A percentile compares a stretch with the other conserved stretches of the same genome.
phyloP scores from a whole-genome alignment of 2,329 filamentous ascomycete genomes.

The Claviceps digitariae region DNA sequence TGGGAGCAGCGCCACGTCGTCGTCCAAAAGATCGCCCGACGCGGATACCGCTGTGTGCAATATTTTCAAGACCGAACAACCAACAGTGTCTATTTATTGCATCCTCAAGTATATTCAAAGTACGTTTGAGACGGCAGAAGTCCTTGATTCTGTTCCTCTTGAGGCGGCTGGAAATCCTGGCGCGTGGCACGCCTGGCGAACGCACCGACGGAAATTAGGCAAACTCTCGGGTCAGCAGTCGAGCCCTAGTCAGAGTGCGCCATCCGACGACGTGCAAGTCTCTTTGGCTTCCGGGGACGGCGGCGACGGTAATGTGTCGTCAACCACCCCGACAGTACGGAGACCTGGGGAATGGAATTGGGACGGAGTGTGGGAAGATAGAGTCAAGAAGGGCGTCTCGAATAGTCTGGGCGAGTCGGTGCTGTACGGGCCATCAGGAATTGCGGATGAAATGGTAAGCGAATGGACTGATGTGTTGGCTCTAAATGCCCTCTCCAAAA shows the following conservation, averaged over 20 bases:
- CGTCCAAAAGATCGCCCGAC: conserved; percentile 15
- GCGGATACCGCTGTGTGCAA: conserved; percentile 22
- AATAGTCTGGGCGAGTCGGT: conserved; percentile 66
- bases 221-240: conserved; percentile 11
- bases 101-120: conserved; percentile 71
- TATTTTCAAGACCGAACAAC: conserved; percentile 24
- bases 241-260: not conserved
- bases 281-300: not conserved
- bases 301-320: not conserved
- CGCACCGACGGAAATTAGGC: conserved; percentile 38
- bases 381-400: conserved; percentile 67
- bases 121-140: conserved; percentile 62
- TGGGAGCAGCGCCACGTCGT: conserved; percentile 15
- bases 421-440: conserved; percentile 53
- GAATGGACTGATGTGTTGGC: not conserved
- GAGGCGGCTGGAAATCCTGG: conserved; percentile 78
- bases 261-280: not conserved
- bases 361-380: conserved; percentile 92
- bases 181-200: conserved; percentile 88
- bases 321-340: conserved; percentile 5
- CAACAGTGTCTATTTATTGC: conserved; percentile 44
- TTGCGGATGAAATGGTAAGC: conserved; percentile 59
- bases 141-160: conserved; percentile 67
- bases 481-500: too few relatives aligned
- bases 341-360: conserved; percentile 83